Percentiles rank a stretch among this genome's conserved stretches.
phyloP scores from a whole-genome alignment of 192 early-diverging fungal species.

The Anaeromyces robustus region DNA sequence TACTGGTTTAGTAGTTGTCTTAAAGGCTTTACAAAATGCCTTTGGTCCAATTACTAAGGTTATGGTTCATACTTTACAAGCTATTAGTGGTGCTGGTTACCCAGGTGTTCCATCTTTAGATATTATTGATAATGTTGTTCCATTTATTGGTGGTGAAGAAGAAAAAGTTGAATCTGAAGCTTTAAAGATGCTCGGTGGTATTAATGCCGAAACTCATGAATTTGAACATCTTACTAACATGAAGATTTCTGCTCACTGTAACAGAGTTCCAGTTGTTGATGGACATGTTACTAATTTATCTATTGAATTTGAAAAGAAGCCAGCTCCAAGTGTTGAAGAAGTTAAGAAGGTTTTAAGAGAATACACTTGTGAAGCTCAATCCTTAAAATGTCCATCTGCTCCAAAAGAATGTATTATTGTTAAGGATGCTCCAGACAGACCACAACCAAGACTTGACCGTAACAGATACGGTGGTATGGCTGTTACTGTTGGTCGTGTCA shows the following conservation, averaged over 20 bases:
- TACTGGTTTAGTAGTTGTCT: constrained; percentile 79
- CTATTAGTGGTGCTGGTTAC: constrained; percentile 94
- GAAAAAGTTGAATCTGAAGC: constrained; percentile 93
- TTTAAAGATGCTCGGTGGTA: constrained; percentile 72
- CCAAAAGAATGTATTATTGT: constrained; percentile 63
- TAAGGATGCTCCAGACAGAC: constrained; percentile 53
- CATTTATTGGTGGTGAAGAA: constrained; percentile 88
- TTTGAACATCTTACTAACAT: constrained; percentile 37
- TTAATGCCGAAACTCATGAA: constrained; percentile 18
- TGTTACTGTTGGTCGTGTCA: constrained; percentile 84
- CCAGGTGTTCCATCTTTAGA: constrained; percentile 90
- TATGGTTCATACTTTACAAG: constrained; percentile 84
- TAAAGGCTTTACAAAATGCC: constrained; percentile 55
- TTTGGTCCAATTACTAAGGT: constrained; percentile 75
- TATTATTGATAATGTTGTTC: constrained; percentile 92
- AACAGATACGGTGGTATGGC: constrained; percentile 68
- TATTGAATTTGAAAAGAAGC: constrained; percentile 58
- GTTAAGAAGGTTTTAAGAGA: constrained; percentile 49
- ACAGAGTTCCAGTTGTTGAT: constrained; percentile 91
- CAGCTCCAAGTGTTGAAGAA: constrained; percentile 54
- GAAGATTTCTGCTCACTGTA: constrained; percentile 85
- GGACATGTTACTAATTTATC: constrained; percentile 86
- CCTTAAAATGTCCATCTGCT: constrained; percentile 59
- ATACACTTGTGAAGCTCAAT: constrained; percentile 72
- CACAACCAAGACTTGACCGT: constrained; percentile 88